A percentile compares a stretch with the other conserved stretches of the same genome.
Evolutionary conservation across 768 basidiomycete genomes (phyloP).

Genomic region (Amanita exitialis): DNA sequence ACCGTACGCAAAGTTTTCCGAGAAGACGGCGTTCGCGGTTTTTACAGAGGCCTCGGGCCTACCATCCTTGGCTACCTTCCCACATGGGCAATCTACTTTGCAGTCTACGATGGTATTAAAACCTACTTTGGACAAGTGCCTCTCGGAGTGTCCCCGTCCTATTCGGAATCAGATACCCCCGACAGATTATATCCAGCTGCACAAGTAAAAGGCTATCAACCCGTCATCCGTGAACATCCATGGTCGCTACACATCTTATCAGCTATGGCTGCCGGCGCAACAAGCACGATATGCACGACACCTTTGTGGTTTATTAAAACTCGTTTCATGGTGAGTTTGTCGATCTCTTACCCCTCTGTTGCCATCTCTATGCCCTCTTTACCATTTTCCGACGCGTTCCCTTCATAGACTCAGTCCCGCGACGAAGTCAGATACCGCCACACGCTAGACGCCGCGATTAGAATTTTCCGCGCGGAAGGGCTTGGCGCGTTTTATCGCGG

Average conservation of each 20-base stretch:
- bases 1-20: slow-evolving; percentile 28
- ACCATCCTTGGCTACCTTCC: slow-evolving; percentile 95
- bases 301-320: slow-evolving; percentile 99
- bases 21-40: slow-evolving; percentile 77
- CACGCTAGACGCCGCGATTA: slow-evolving; percentile 80
- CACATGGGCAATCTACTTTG: slow-evolving; percentile 98
- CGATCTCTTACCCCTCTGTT: not conserved
- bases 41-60: slow-evolving; percentile 96
- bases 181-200: slow-evolving; percentile 71
- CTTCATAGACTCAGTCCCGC: slow-evolving; percentile 73
- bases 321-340: slow-evolving; percentile 78
- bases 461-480: slow-evolving; percentile 89
- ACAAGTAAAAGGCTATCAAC: slow-evolving; percentile 80
- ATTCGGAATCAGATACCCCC: slow-evolving; percentile 9
- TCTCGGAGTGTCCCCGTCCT: slow-evolving; percentile 19
- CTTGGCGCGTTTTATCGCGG: slow-evolving; percentile 88
- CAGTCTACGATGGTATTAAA: slow-evolving; percentile 96
- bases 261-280: slow-evolving; percentile 91
- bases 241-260: slow-evolving; percentile 88
- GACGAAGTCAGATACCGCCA: slow-evolving; percentile 76
- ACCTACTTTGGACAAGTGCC: slow-evolving; percentile 63
- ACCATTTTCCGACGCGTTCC: not conserved
- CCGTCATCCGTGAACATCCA: slow-evolving; percentile 68
- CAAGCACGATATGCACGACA: slow-evolving; percentile 90
- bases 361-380: not conserved